phyloP scores from a whole-genome alignment of 2,329 filamentous ascomycete genomes.

The Penicillium hesseltinei region DNA sequence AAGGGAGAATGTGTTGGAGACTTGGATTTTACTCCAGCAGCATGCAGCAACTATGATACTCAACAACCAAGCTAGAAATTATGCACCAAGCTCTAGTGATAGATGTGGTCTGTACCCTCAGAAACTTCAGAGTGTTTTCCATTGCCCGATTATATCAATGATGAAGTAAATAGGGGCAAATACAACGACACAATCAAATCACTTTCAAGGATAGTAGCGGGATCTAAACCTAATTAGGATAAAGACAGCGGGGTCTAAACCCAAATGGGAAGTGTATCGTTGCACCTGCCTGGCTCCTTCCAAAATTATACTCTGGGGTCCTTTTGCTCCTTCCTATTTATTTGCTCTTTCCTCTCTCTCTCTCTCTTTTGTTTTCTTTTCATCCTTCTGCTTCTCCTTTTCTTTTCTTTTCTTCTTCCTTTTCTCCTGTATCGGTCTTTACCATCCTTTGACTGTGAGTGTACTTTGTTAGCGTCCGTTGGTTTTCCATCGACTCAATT shows the following conservation, averaged over 20 bases:
- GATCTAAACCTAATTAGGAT: background rate
- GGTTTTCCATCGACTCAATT: background rate
- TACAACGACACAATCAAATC: background rate
- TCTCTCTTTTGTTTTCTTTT: too few relatives aligned
- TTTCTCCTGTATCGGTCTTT: background rate
- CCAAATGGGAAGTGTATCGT: background rate
- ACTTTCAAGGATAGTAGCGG: background rate
- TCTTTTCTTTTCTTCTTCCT: background rate
- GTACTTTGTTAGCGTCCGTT: background rate
- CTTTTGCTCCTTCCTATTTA: background rate
- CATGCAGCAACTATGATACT: background rate
- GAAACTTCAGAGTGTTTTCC: background rate
- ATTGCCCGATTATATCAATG: too few relatives aligned
- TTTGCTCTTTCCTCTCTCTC: background rate
- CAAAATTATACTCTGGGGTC: background rate
- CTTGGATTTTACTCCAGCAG: background rate
- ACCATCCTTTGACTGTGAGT: background rate
- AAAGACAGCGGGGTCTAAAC: conserved; percentile 3
- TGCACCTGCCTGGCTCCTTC: background rate
- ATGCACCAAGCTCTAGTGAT: background rate
- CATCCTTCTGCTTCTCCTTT: background rate
- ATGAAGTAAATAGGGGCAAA: background rate
- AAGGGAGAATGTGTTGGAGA: background rate
- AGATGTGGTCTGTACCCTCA: too few relatives aligned
- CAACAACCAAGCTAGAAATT: background rate